Evolutionary conservation across 2,329 filamentous ascomycete genomes (phyloP), one percentile per base, ranked within the genome.

Genomic region (Penicillium decumbens): DNA sequence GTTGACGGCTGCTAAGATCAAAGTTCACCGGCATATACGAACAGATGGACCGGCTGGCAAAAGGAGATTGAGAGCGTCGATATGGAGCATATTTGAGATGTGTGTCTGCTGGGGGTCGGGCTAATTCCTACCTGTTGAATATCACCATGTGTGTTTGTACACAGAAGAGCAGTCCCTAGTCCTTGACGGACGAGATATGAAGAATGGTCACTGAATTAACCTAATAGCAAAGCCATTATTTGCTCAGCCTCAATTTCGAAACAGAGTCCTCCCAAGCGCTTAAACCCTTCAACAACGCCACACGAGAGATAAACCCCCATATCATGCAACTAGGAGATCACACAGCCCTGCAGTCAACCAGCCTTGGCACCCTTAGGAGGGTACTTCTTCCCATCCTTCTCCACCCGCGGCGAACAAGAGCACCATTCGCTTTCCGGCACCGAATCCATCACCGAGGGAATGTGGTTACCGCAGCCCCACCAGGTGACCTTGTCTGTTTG

Each of bases 391-490:
- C 82, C 83, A 47, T 80, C 77, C 35, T 75, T 73, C 62, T 82
- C 78, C 54, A 87, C 73, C 64, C 80, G 80, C 25, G 85, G 84
- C 59, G 77, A 73, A 65, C 85, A 89, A 23, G 72, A 74, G 73
- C 86, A 89, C 70, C 84, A 80, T 35, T 87, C 75, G 5, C 74
- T 68, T 30, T 75, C 70, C 4, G 82, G 76, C 38, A 88, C 66
- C 24, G 66, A 61, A 65, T 84, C 80, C 74, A 89, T 80, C 59
- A 88, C 83, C 13, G 67, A 67, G 10, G 80, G 71, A 57, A 86
- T 73, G 70, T 87, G 81, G 53, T 60, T 73, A 54, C 83, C 83
- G 67, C 84, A 87, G 53, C 83, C 84, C 71, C 75, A 80, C 84
- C 84, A 87, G 47, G 80, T 78, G 35, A 71, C 68, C 64, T 84